phyloP scores from a whole-genome alignment of 805 yeast genomes.

The Candida fluviatilis region DNA sequence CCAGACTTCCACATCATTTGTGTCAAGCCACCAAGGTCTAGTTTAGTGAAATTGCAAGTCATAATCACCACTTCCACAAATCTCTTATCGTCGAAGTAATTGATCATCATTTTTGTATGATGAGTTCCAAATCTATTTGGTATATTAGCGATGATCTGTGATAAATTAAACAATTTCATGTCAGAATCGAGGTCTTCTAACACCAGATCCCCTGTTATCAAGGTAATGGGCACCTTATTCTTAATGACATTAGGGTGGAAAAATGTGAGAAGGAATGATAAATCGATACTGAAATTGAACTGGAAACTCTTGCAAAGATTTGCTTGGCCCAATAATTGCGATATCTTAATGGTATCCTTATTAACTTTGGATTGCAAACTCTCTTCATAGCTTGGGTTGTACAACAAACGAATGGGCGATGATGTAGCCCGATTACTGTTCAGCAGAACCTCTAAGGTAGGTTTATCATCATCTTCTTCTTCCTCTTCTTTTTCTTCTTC shows the following conservation, averaged over 20 bases:
- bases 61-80: constrained; percentile 50
- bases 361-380: constrained; percentile 13
- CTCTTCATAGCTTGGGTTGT: constrained; percentile 21
- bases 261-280: constrained; percentile 33
- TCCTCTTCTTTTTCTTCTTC: neutral
- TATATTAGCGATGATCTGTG: constrained; percentile 28
- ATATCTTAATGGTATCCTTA: constrained; percentile 22
- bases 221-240: constrained; percentile 18
- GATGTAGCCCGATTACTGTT: neutral
- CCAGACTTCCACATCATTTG: constrained; percentile 70
- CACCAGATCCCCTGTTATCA: constrained; percentile 25
- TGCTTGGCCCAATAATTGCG: constrained; percentile 25
- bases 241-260: constrained; percentile 21
- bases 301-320: constrained; percentile 36
- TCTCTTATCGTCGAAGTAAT: constrained; percentile 43
- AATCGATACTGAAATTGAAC: constrained; percentile 46
- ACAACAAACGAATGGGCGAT: constrained; percentile 22
- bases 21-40: constrained; percentile 55
- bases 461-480: constrained; percentile 7
- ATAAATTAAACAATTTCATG: constrained; percentile 18
- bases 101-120: constrained; percentile 67
- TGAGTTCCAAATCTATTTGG: constrained; percentile 43
- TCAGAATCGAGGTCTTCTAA: constrained; percentile 11
- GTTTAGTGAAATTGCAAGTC: constrained; percentile 53
- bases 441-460: neutral